Evolutionary conservation across 352 stramenopile species (phyloP), one percentile per base, ranked within the genome.

Genomic region (Phytophthora colocasiae): DNA sequence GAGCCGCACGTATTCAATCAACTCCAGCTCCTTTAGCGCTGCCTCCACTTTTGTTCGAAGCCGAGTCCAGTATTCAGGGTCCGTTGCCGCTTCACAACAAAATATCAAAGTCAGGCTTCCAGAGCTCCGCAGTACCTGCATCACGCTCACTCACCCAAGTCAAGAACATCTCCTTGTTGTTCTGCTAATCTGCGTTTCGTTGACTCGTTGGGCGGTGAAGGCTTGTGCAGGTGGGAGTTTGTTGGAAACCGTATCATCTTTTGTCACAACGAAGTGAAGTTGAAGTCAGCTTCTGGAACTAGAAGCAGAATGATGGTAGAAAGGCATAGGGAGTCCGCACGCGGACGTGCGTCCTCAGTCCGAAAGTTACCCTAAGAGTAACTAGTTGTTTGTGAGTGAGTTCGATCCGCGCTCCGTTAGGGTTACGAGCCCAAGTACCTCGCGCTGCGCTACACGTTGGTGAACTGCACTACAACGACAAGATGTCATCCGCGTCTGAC

Each of bases 41-140:
- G 63, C 26, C 6, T 73, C 69, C 14, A 75, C 73, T 22, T 49
- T 49, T 50, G 68, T 32, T 57, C 74, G 73, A 22, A 73, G 69
- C 43, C 71, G 66, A 43, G 74, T 69, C 76, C 76, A 84, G 52
- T 80, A 84, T 31, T 56, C 69, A 32, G 76, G 66, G 2, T 78
- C 62, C 1, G 67, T 64, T 26, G 66, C 58, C 29, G 24, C 66
- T 74, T 57, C 45, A 60, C 0, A 27, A 32, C 34, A 58, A 8
- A 47, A 31, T 56, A 69, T 17, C 15, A 34, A 38, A 63, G 38
- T 48, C 14, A 62, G n/a, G 5, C 7, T 49, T 36, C 9, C 19
- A 63, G 10, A 58, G 22, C 14, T 34, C 38, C 36, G 19, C 15
- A 47, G 34, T 36, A 45, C 26, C 29, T 32, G 36, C 24, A 49